Evolutionary conservation across 2,329 filamentous ascomycete genomes (phyloP), one percentile per base, ranked within the genome.

Genomic region (Trichothecium sympodiale): DNA sequence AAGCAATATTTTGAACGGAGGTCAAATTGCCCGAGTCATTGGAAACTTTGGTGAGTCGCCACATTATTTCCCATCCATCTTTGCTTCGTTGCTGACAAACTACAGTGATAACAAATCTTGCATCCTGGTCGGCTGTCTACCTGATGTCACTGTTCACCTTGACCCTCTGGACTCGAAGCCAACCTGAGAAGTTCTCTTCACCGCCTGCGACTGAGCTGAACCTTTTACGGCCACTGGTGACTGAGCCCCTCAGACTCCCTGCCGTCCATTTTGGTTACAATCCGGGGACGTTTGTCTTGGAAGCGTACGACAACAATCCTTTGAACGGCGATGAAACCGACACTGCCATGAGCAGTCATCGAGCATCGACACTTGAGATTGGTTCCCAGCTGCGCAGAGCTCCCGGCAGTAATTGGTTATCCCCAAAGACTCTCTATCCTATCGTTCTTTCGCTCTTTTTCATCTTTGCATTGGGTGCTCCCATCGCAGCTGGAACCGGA

Each of bases 11-110:
- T 41, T 62, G 7, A 47, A 51, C 14, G 44, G 49, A 14, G 42
- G 38, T 3, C 49, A 52, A 1, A 56, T 70, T n/a, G 65, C 57
- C 5, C 46, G 59, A 14, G 57, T 70, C 7, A 56, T 66, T 14
- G 56, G 53, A 3, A 61, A 59, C 20, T 71, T 69, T 36, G 39
- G 67, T 71, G 42, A 26, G 60, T 51, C 8, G 12, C 17, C 5
- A 7, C 10, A 5, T 5, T 2, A 59, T 50, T 10, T 14, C 29
- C 9, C 10, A 10, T 9, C 5, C 12, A 1, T 10, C 20, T 6
- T n/a, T 12, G 5, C 4, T 1, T 10, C n/a, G n/a, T n/a, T 9
- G 5, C 4, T 26, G 4, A 9, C 6, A 23, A 29, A 15, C 44
- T 55, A 20, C 5, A 62, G 60, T 56, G 2, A 41, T 51, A 2